Evolutionary conservation across 2,329 filamentous ascomycete species (phyloP), one percentile per base, ranked within the genome.

Genomic region (Byssothecium circinans): DNA sequence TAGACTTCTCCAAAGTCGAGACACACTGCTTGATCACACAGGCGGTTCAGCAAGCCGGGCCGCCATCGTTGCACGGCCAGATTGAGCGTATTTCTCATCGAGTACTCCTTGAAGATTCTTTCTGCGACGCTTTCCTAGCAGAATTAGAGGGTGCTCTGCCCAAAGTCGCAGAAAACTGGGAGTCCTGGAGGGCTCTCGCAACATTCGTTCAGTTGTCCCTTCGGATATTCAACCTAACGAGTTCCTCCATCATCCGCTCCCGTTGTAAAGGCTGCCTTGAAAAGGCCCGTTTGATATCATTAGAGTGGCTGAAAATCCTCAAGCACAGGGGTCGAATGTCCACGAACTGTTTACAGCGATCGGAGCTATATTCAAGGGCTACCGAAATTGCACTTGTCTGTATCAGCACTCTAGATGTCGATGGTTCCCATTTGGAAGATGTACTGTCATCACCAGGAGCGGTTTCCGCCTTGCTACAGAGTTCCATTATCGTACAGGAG

Each of bases 1-100:
- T 86, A 0, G 76, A 82, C 36, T 77, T 82, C 29, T 78, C 75
- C 10, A 77, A 78, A 34, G 48, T 67, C 0, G 78, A 81, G 34
- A 78, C 79, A 0, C 65, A 66, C 5, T 52, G 76, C 2, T 57
- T 84, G 0, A 42, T 84, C 0, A 57, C 75, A 2, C 82, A 86
- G 50, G 68, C 73, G 0, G 68, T 75, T 8, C 71, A 75, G 50
- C 77, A 83, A 61, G 71, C 71, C 2, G 78, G 82, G 0, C 69
- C 73, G 2, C 36, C 48, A 8, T 46, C 43, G 29, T 32, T 54
- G 0, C 48, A 32, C 1, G 11, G 34, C 4, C 20, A 17, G 3
- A 43, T 61, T 4, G 47, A 58, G 10, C 61, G 78, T 15, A 53
- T 61, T 8, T 52, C 57, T 0, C 78, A 81, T 52, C 12, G 32